Conservation (phyloP, 169 alveolate species). For the Cryptosporidium muris region DNA sequence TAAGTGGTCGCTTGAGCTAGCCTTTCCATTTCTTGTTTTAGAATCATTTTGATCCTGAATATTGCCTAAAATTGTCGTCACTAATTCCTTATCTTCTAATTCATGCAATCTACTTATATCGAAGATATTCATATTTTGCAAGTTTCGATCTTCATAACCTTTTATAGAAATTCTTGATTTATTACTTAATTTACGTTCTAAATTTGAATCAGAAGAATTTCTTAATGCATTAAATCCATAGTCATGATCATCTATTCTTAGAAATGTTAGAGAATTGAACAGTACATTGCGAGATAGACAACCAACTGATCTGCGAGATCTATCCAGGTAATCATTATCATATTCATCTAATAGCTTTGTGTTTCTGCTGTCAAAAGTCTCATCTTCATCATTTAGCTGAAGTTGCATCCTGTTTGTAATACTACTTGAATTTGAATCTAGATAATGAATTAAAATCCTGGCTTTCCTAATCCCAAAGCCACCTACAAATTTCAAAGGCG, state of each 20-base stretch:
- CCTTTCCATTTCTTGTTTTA: not conserved
- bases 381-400: constrained; percentile 2
- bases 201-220: no score
- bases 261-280: constrained; percentile 30
- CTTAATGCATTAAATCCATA: no score
- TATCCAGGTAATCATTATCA: constrained; percentile 53
- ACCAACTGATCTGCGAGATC: not conserved
- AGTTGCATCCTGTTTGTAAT: constrained; percentile 17
- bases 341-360: constrained; percentile 11
- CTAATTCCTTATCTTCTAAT: constrained; percentile 34
- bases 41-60: constrained; percentile 58
- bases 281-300: constrained; percentile 44
- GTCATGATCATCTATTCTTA: constrained; percentile 24
- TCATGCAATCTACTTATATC: constrained; percentile 56
- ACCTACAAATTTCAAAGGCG: constrained; percentile 78
- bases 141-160: no score
- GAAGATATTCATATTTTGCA: constrained; percentile 22
- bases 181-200: no score
- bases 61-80: constrained; percentile 49
- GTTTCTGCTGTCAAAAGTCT: not conserved
- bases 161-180: no score
- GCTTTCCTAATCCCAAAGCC: constrained; percentile 88
- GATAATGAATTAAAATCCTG: constrained; percentile 39
- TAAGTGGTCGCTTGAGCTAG: constrained; percentile 40
- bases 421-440: constrained; percentile 28